Base-by-base conservation (phyloP, 352 stramenopile species). In the Phytophthora europaea region DNA sequence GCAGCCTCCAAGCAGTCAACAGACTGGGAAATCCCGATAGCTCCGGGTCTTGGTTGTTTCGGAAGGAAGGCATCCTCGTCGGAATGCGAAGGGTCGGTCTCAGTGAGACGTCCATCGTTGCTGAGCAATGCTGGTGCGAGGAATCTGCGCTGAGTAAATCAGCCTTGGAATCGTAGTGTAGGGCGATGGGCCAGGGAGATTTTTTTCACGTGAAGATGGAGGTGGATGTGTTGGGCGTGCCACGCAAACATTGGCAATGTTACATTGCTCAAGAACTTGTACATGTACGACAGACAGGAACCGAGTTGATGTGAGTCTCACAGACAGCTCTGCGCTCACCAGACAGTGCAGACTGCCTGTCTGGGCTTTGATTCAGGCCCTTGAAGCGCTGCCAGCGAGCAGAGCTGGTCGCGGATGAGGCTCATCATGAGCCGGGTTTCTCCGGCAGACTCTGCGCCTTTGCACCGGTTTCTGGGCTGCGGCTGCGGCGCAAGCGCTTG, bases 341-440 rank as follows among this genome's bases (percentile, higher is more conserved):
- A 45, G 36, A 45, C 36, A 12, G 36, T 45, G 6, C 36, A 45
- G 36, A 5, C 36, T 45, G 26, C 5, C 36, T 15, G 36, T 10
- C 36, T 43, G 10, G 13, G 36, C 36, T 13, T 31, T 31, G n/a
- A 9, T n/a, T n/a, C n/a, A n/a, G n/a, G n/a, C n/a, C n/a, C n/a
- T 48, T 48, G 43, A 50, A 50, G 43, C 43, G 43, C 56, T 13
- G 40, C 36, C 18, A 38, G 48, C 34, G 34, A 51, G 20, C 22
- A 47, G 59, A 45, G 52, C 59, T 58, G 40, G 20, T 23, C 47
- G 66, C 57, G 34, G 66, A n/a, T n/a, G n/a, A n/a, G n/a, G n/a
- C n/a, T n/a, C n/a, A n/a, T n/a, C n/a, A 72, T 75, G 56, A 69
- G 52, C 52, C 36, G 52, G 67, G 51, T 45, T 76, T 61, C 62